Evolutionary conservation across 306 rosid genomes (phyloP).

Genomic region (Ammopiptanthus mongolicus): DNA sequence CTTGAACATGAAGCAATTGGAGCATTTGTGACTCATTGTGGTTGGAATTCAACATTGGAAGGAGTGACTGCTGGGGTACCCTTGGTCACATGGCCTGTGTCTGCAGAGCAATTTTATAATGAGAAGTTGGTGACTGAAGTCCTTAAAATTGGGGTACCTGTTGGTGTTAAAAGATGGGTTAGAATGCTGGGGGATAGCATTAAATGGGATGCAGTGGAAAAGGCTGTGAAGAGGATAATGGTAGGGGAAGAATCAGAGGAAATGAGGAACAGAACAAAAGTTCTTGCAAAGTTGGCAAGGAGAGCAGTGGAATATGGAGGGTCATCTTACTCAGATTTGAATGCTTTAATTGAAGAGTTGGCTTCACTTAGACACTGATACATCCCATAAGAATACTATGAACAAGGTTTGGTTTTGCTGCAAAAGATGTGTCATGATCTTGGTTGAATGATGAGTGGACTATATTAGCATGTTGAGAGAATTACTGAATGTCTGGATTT

Average conservation of each 20-base stretch:
- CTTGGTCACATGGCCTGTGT: slow-evolving; percentile 43
- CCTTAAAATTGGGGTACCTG: slow-evolving; percentile 23
- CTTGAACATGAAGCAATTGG: slow-evolving; percentile 35
- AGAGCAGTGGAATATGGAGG: slow-evolving; percentile 25
- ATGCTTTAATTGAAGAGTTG: slow-evolving; percentile 30
- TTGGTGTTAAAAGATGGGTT: slow-evolving; percentile 13
- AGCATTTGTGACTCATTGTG: slow-evolving; percentile 41
- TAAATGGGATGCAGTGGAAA: slow-evolving; percentile 5
- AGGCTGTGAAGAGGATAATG: slow-evolving; percentile 21
- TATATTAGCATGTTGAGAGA: too few species aligned
- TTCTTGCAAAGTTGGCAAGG: not conserved
- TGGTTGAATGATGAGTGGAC: too few species aligned
- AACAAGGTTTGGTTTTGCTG: too few species aligned
- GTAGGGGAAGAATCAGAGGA: slow-evolving; percentile 27
- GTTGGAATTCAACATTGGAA: slow-evolving; percentile 54
- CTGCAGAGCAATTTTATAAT: slow-evolving; percentile 33
- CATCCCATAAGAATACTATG: not conserved
- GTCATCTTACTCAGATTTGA: slow-evolving; percentile 25
- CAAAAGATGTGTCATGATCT: too few species aligned
- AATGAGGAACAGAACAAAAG: slow-evolving; percentile 13
- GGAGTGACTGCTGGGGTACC: slow-evolving; percentile 34
- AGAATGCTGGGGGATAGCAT: not conserved
- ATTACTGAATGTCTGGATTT: too few species aligned
- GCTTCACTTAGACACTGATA: not conserved
- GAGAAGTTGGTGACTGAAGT: slow-evolving; percentile 33